phyloP scores from a whole-genome alignment of 2,329 filamentous ascomycete genomes.

The Stylonectria norvegica region DNA sequence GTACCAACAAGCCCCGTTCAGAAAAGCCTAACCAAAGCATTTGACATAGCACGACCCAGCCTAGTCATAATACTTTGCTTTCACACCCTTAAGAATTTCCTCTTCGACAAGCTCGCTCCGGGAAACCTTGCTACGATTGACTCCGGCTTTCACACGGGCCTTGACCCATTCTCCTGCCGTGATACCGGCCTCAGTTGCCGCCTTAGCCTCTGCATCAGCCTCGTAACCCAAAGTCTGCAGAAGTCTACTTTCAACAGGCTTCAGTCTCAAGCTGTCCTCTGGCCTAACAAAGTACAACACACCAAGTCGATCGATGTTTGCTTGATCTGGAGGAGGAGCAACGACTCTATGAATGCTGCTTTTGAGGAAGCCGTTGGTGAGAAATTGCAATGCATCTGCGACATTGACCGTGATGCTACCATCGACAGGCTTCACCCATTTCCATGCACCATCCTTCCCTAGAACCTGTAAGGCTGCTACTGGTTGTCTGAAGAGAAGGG shows the following conservation, averaged over 20 bases:
- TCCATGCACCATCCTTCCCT: slow-evolving; percentile 42
- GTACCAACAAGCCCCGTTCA: too few species aligned
- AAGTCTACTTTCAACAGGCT: slow-evolving; percentile 30
- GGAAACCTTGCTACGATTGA: background rate
- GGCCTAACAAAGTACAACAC: slow-evolving; percentile 42
- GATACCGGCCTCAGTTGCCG: background rate
- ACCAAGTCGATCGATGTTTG: slow-evolving; percentile 44
- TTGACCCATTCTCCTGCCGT: background rate
- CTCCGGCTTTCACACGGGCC: background rate
- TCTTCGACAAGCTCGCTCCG: background rate
- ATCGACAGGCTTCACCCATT: slow-evolving; percentile 46
- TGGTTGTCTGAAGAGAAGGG: slow-evolving; percentile 56
- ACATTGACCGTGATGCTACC: slow-evolving; percentile 53
- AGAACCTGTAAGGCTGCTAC: slow-evolving; percentile 54
- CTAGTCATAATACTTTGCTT: background rate
- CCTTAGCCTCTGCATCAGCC: background rate
- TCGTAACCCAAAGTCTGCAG: slow-evolving; percentile 30
- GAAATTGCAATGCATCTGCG: slow-evolving; percentile 47
- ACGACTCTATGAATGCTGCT: slow-evolving; percentile 44
- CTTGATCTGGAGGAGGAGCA: slow-evolving; percentile 41
- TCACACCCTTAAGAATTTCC: background rate
- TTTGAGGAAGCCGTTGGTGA: slow-evolving; percentile 45
- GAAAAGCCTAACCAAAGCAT: background rate
- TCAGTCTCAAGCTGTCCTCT: slow-evolving; percentile 32
- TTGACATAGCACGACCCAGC: background rate